Evolutionary conservation across 805 yeast species (phyloP), one percentile per base, ranked within the genome.

Genomic region (Candida odintsovae): DNA sequence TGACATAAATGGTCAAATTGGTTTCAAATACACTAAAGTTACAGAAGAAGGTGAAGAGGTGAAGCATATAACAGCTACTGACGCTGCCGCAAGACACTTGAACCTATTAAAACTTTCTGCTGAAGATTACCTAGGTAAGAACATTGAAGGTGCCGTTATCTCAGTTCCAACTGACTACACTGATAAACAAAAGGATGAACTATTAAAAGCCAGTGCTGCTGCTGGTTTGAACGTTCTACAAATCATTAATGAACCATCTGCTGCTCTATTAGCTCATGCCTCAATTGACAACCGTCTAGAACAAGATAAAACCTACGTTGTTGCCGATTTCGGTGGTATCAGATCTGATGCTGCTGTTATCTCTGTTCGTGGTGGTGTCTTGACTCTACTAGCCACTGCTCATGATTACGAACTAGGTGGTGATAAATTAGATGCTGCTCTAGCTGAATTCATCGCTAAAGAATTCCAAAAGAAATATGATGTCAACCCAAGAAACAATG

Each of bases 251-350:
- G 99, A 94, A 73, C 97, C 97, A 55, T 74, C 89, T 49, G 86
- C 97, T 50, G 96, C 97, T 42, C 72, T 94, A 53, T 74, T 94
- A 55, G 89, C 98, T 6, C 92, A 90, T 63, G 69, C 77, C 37
- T 61, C 70, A 33, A 66, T 73, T 46, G 76, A 68, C 38, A 54
- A 59, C 47, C 56, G 59, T 43, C 51, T 63, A 29, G 49, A 52
- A 46, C 69, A 79, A 55, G 95, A 89, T 69, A 84, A 84, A 73
- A 68, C 87, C 50, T 83, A 83, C 61, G 95, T 89, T 42, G 97
- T 94, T 56, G 95, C 95, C 46, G 99, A 94, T 69, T 87, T 94
- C 61, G 99, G 99, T 66, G 97, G 96, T 63, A 77, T 90, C 57
- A 80, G 98, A 70, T 83, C 96, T 38, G 98, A 94, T 64, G 97